Conservation (phyloP, 202 grass and related monocot species). For the Elaeis oleifera region DNA sequence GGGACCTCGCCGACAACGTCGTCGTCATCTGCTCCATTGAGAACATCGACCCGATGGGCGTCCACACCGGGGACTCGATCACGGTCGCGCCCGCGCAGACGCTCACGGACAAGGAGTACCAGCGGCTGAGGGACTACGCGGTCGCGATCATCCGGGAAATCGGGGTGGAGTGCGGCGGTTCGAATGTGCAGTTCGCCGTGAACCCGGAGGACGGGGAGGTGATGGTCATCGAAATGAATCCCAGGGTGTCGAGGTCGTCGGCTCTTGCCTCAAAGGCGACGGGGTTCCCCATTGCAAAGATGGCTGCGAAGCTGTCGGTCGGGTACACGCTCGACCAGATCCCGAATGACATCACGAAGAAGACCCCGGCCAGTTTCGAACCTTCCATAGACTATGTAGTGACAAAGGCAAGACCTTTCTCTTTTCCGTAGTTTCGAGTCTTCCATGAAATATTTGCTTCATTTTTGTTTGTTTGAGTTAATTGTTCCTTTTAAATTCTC, state of each 20-base stretch:
- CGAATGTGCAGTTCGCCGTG: conserved; percentile 89
- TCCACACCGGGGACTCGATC: conserved; percentile 96
- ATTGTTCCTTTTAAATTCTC: too few species aligned
- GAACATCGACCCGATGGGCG: conserved; percentile 95
- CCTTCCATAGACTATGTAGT: conserved; percentile 98
- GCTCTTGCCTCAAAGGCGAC: conserved; percentile 89
- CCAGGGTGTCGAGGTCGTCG: conserved; percentile 87
- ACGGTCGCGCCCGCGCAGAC: conserved; percentile 89
- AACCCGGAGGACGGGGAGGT: conserved; percentile 89
- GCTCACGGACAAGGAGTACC: conserved; percentile 90
- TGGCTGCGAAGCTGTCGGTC: conserved; percentile 91
- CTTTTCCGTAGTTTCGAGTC: not conserved
- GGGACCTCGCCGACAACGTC: conserved; percentile 92
- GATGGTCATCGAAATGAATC: conserved; percentile 99
- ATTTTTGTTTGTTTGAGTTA: too few species aligned
- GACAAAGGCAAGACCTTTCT: conserved; percentile 60
- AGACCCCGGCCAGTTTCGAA: conserved; percentile 98
- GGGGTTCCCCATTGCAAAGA: conserved; percentile 94
- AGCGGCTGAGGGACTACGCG: conserved; percentile 71
- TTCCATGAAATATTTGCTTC: too few species aligned
- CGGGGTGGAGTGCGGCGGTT: conserved; percentile 92
- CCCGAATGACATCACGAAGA: conserved; percentile 98
- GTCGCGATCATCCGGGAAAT: conserved; percentile 95
- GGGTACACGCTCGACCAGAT: conserved; percentile 96
- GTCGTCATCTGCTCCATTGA: conserved; percentile 99